Conservation (phyloP, 2,329 filamentous ascomycete genomes). For the Sclerotinia glacialis region DNA sequence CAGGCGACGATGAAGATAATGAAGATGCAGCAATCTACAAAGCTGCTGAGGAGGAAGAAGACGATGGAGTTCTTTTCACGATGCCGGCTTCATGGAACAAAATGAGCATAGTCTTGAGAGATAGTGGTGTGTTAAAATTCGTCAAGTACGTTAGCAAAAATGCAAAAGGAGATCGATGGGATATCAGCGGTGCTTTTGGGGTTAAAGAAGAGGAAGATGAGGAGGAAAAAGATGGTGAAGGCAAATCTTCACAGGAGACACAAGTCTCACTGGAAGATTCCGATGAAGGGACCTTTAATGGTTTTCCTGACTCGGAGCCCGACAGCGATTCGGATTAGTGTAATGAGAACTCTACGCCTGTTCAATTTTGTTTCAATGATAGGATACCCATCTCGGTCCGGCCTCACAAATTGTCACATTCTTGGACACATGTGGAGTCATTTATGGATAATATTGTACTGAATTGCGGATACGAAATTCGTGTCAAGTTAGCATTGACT, state of each 20-base stretch:
- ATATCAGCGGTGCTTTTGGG: conserved; percentile 76
- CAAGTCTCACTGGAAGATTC: conserved; percentile 41
- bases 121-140: conserved; percentile 83
- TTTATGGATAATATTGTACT: conserved; percentile 4
- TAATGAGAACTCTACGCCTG: not conserved
- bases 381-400: not conserved
- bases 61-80: conserved; percentile 69
- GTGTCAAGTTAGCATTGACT: conserved; percentile 6
- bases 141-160: conserved; percentile 89
- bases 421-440: conserved; percentile 12
- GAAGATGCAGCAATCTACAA: conserved; percentile 87
- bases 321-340: conserved; percentile 38
- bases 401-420: not conserved
- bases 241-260: conserved; percentile 32
- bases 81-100: conserved; percentile 81
- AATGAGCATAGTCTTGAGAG: conserved; percentile 83
- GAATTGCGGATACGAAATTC: conserved; percentile 10
- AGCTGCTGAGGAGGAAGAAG: conserved; percentile 62
- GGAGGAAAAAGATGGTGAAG: conserved; percentile 40
- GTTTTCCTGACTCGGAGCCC: conserved; percentile 48
- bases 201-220: conserved; percentile 57
- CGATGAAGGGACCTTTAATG: conserved; percentile 55
- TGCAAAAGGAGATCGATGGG: conserved; percentile 88
- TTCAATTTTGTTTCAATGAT: not conserved
- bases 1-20: conserved; percentile 69